Evolutionary conservation across 352 stramenopile species (phyloP).

Genomic region (Globisporangium megalacanthum): DNA sequence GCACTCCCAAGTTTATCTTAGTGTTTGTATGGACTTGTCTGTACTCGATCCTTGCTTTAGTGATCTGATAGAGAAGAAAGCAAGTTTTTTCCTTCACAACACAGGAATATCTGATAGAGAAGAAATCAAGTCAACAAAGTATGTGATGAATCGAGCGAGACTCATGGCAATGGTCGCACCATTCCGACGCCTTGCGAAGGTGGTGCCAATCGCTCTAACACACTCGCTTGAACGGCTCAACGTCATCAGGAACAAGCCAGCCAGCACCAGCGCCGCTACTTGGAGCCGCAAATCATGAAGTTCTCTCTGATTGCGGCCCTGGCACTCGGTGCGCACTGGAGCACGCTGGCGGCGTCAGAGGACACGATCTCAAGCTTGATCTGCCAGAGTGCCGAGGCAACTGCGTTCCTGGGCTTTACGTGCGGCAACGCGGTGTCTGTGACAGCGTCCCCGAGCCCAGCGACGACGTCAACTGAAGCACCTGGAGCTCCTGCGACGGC

Average conservation of each 20-base stretch:
- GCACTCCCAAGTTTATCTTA: no score
- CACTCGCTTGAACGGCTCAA: no score
- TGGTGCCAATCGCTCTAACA: no score
- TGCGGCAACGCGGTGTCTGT: slow-evolving; percentile 14
- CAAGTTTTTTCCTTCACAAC: no score
- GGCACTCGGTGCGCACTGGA: slow-evolving; percentile 8
- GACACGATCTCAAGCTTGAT: slow-evolving; percentile 39
- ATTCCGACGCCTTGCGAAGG: not conserved
- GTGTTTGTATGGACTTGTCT: no score
- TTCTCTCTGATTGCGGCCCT: not conserved
- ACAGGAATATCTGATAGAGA: no score
- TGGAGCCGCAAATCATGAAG: slow-evolving; percentile 4
- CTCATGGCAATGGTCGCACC: slow-evolving; percentile 1
- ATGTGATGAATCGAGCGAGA: not conserved
- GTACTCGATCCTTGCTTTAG: no score
- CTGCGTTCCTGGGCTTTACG: slow-evolving; percentile 39
- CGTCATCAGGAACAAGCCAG: no score
- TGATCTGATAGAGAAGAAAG: no score
- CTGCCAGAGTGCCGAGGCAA: slow-evolving; percentile 30
- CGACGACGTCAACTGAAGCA: not conserved
- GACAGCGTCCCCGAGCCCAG: not conserved
- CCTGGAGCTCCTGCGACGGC: slow-evolving; percentile 1
- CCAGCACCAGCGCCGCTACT: not conserved
- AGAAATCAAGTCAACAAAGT: no score
- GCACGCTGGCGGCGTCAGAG: slow-evolving; percentile 1